phyloP scores from a whole-genome alignment of 495 filamentous ascomycete genomes.

The Aspergillus affinis region DNA sequence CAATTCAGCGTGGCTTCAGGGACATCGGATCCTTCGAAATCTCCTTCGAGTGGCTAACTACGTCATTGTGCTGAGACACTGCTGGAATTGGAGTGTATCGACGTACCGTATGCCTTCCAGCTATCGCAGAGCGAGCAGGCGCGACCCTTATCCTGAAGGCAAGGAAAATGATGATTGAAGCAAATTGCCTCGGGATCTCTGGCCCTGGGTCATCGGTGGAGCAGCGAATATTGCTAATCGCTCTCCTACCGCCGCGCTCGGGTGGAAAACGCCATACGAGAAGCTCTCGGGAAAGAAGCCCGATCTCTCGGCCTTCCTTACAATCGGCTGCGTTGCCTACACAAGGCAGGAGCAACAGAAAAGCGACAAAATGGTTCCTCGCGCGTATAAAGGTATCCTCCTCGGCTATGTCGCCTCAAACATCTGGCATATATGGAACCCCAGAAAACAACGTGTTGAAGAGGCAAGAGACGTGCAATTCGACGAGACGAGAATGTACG shows the following conservation, averaged over 20 bases:
- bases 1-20: not conserved
- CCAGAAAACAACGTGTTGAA: not conserved
- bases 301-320: not conserved
- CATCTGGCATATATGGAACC: not conserved
- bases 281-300: not conserved
- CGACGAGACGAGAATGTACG: not conserved
- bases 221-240: not conserved
- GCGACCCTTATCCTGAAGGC: too few relatives aligned
- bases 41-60: too few relatives aligned
- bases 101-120: too few relatives aligned
- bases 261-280: not conserved
- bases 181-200: not conserved
- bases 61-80: too few relatives aligned
- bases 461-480: not conserved
- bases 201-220: not conserved
- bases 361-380: not conserved
- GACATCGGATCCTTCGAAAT: not conserved
- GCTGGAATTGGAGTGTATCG: not conserved
- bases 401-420: not conserved
- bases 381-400: not conserved
- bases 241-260: not conserved
- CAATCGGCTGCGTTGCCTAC: not conserved
- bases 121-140: not conserved
- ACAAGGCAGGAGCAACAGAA: not conserved
- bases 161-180: not conserved